phyloP scores from a whole-genome alignment of 2,329 filamentous ascomycete genomes.

The Teratosphaeria viscida region DNA sequence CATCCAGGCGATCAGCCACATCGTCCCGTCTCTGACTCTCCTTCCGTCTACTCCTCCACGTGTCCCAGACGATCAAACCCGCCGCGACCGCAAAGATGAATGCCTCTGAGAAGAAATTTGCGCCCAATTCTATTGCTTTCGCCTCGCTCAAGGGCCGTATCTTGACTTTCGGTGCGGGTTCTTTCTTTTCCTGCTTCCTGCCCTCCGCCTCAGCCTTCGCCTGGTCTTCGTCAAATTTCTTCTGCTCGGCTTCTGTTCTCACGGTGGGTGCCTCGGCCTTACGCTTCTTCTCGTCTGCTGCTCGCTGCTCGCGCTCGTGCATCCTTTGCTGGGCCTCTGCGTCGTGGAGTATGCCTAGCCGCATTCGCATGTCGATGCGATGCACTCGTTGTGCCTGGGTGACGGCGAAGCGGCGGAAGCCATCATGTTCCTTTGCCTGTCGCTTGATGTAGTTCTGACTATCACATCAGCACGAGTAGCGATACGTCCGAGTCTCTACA shows the following conservation, averaged over 20 bases:
- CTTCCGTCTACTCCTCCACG: conserved; percentile 51
- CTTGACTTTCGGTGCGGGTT: conserved; percentile 29
- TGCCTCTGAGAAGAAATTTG: conserved; percentile 57
- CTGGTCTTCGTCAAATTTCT: conserved; percentile 49
- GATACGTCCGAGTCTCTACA: not conserved
- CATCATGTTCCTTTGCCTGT: conserved; percentile 58
- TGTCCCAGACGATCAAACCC: conserved; percentile 52
- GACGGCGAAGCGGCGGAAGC: conserved; percentile 52
- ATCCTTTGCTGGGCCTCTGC: conserved; percentile 44
- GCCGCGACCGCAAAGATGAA: conserved; percentile 58
- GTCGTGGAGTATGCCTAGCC: conserved; percentile 54
- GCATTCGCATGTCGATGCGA: conserved; percentile 57
- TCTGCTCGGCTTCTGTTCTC: conserved; percentile 51
- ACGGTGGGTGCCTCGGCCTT: conserved; percentile 45
- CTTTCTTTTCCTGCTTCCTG: conserved; percentile 30
- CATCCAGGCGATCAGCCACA: conserved; percentile 48
- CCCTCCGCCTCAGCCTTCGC: conserved; percentile 27
- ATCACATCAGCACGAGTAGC: not conserved
- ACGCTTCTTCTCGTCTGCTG: conserved; percentile 44
- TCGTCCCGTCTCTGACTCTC: conserved; percentile 50
- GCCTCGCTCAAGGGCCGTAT: conserved; percentile 56
- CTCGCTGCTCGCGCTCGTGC: conserved; percentile 43
- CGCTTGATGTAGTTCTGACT: conserved; percentile 55
- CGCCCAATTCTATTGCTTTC: conserved; percentile 58
- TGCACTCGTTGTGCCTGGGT: conserved; percentile 54